phyloP scores from a whole-genome alignment of 148 eudicot species.

The Camellia sinensis region DNA sequence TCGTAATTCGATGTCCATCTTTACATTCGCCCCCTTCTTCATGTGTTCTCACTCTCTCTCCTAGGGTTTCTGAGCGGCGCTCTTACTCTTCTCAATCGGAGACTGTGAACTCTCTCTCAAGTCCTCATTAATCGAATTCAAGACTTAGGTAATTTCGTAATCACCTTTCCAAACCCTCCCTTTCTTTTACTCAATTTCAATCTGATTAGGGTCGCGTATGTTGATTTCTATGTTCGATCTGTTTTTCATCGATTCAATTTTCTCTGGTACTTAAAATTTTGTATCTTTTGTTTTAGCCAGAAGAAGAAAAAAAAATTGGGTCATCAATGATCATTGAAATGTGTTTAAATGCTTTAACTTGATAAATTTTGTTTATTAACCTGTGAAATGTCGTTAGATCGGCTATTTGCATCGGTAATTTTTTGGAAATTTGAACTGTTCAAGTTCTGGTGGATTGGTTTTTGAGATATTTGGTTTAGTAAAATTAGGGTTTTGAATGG shows the following conservation, averaged over 20 bases:
- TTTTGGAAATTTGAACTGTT: no score
- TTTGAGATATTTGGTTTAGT: no score
- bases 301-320: not conserved
- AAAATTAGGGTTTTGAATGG: no score
- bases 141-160: not conserved
- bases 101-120: not conserved
- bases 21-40: no score
- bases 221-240: not conserved
- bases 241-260: slow-evolving; percentile 2
- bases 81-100: slow-evolving; percentile 3
- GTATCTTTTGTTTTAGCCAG: no score
- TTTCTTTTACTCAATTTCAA: not conserved
- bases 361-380: no score
- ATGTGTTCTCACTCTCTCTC: not conserved
- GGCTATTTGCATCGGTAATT: no score
- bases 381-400: no score
- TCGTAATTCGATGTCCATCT: no score
- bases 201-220: not conserved
- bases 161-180: not conserved
- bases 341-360: not conserved
- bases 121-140: not conserved
- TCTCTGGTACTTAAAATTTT: not conserved
- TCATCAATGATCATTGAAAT: not conserved
- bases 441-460: no score
- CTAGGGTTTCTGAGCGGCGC: slow-evolving; percentile 20